Evolutionary conservation across 805 yeast genomes (phyloP).

Genomic region (Saccharomycopsis malanga): DNA sequence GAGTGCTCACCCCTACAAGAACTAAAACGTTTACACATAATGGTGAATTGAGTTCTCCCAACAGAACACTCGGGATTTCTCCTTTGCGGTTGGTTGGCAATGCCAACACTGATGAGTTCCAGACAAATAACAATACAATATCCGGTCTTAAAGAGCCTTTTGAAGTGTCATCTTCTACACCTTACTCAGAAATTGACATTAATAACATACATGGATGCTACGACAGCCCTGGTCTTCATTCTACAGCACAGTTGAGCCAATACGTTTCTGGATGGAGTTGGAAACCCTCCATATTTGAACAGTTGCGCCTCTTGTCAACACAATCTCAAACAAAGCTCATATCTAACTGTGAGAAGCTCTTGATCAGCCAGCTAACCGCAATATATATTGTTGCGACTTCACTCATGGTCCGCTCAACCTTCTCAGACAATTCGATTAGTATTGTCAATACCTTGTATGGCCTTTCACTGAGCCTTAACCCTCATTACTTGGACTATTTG

Average conservation of each 20-base stretch:
- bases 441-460: slow-evolving; percentile 10
- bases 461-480: slow-evolving; percentile 6
- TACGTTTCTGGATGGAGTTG: too few species aligned
- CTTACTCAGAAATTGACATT: background rate
- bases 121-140: too few species aligned
- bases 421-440: slow-evolving; percentile 9
- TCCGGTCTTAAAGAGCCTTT: too few species aligned
- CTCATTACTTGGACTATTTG: slow-evolving; percentile 15
- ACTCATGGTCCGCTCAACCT: slow-evolving; percentile 15
- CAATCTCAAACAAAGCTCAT: slow-evolving; percentile 8
- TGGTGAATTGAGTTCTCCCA: too few species aligned
- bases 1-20: too few species aligned
- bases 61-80: too few species aligned
- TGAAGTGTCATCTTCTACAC: background rate
- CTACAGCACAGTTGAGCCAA: too few species aligned
- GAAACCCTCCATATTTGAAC: background rate
- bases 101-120: too few species aligned
- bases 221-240: too few species aligned
- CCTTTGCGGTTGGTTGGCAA: too few species aligned
- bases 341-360: slow-evolving; percentile 8
- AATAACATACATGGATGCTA: too few species aligned
- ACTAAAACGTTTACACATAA: too few species aligned
- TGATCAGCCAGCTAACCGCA: slow-evolving; percentile 13
- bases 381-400: slow-evolving; percentile 17
- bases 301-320: background rate